phyloP scores from a whole-genome alignment of 2,329 filamentous ascomycete genomes.

The Venturia asperata region DNA sequence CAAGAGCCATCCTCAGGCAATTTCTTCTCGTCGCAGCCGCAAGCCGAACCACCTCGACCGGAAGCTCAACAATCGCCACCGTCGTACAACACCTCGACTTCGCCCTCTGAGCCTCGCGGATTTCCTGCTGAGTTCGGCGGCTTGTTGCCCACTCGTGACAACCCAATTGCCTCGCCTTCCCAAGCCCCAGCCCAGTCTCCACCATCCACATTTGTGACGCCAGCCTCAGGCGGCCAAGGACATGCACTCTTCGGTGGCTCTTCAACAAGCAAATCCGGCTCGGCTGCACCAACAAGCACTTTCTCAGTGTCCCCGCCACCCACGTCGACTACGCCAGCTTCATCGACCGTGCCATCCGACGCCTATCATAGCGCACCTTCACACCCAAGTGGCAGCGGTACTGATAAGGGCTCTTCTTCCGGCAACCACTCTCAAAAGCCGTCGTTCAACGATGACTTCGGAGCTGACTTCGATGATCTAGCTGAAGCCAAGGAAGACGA shows the following conservation, averaged over 20 bases:
- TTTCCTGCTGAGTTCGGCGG: slow-evolving; percentile 51
- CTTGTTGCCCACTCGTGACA: slow-evolving; percentile 48
- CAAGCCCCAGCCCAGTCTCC: slow-evolving; percentile 29
- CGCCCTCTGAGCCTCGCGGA: slow-evolving; percentile 24
- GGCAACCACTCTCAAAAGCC: slow-evolving; percentile 26
- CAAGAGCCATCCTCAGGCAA: slow-evolving; percentile 28
- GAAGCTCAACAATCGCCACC: slow-evolving; percentile 54
- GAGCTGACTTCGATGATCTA: slow-evolving; percentile 73
- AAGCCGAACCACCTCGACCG: slow-evolving; percentile 42
- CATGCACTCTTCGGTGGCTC: slow-evolving; percentile 35
- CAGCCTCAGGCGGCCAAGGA: slow-evolving; percentile 31
- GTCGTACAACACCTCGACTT: slow-evolving; percentile 38
- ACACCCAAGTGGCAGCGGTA: slow-evolving; percentile 29
- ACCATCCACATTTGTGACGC: slow-evolving; percentile 31
- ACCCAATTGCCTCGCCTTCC: slow-evolving; percentile 39
- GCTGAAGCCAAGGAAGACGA: slow-evolving; percentile 67
- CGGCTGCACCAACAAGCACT: slow-evolving; percentile 21
- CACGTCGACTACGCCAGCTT: slow-evolving; percentile 32
- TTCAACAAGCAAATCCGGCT: slow-evolving; percentile 28
- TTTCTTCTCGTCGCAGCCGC: slow-evolving; percentile 30
- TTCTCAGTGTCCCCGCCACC: slow-evolving; percentile 34
- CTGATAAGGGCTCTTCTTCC: slow-evolving; percentile 29
- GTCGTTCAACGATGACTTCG: slow-evolving; percentile 54
- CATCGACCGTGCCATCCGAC: slow-evolving; percentile 34
- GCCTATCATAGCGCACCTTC: slow-evolving; percentile 37